A percentile compares a stretch with the other conserved stretches of the same genome.
Evolutionary conservation across 805 yeast genomes (phyloP).

Genomic region (Lipomyces lipofer): DNA sequence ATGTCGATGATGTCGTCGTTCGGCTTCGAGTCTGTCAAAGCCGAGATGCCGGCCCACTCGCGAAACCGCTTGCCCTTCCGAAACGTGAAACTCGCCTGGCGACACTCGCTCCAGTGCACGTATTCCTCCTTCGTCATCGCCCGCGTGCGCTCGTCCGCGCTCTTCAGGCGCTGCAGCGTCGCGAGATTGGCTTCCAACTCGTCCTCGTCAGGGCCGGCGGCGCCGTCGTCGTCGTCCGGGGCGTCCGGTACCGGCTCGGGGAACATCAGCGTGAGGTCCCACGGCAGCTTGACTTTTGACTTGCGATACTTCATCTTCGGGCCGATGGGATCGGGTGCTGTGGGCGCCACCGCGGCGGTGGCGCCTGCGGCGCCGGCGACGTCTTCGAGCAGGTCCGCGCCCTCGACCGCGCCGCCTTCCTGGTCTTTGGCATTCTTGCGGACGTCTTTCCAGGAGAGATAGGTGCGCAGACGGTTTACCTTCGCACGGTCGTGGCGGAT

Average conservation of each 20-base stretch:
- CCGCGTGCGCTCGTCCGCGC: constrained; percentile 90
- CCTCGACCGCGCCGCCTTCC: constrained; percentile 55
- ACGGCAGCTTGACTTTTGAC: constrained; percentile 80
- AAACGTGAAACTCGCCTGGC: constrained; percentile 96
- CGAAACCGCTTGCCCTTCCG: constrained; percentile 90
- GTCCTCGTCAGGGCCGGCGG: constrained; percentile 62
- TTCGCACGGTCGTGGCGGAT: constrained; percentile 93
- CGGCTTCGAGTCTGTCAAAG: constrained; percentile 83
- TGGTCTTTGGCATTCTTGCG: constrained; percentile 76
- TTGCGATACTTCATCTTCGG: constrained; percentile 60
- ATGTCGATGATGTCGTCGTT: constrained; percentile 97
- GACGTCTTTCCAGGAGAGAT: constrained; percentile 94
- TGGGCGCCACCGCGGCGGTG: constrained; percentile 41
- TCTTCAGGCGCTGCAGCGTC: constrained; percentile 81
- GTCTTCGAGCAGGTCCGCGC: constrained; percentile 54
- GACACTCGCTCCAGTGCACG: constrained; percentile 98
- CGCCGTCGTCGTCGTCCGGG: constrained; percentile 55
- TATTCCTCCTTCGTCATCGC: constrained; percentile 96
- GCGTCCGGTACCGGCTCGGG: constrained; percentile 78
- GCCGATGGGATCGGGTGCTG: constrained; percentile 37
- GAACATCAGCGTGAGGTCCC: constrained; percentile 96
- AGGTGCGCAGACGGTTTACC: constrained; percentile 86
- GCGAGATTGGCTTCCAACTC: constrained; percentile 87
- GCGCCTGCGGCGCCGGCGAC: constrained; percentile 46
- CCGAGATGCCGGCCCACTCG: constrained; percentile 92